phyloP scores from a whole-genome alignment of 257 asterid genomes.

The Solanum sparsipilum region DNA sequence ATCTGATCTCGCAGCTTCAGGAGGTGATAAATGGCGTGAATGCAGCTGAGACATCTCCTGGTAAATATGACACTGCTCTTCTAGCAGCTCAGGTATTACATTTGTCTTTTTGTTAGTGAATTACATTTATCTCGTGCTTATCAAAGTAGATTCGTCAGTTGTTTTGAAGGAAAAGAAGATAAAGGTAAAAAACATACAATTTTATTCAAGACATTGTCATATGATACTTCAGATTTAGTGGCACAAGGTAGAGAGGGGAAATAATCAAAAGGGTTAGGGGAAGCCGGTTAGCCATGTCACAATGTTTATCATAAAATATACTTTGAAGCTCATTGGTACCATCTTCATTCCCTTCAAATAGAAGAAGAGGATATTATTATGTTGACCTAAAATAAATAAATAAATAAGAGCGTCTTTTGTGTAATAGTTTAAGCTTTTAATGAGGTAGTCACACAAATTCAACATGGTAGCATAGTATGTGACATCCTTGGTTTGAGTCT shows the following conservation, averaged over 20 bases:
- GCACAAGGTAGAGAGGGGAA: not conserved
- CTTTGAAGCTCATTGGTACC: not conserved
- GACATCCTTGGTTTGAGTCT: not conserved
- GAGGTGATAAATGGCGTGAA: conserved; percentile 51
- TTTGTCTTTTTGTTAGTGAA: not conserved
- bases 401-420: not conserved
- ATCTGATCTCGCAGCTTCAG: conserved; percentile 62
- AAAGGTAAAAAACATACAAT: not conserved
- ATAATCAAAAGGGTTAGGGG: not conserved
- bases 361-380: not conserved
- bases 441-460: not conserved
- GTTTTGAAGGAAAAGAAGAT: not conserved
- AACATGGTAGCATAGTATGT: not conserved
- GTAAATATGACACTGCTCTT: conserved; percentile 64
- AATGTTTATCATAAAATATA: not conserved
- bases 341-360: not conserved
- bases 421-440: not conserved
- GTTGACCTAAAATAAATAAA: not conserved
- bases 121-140: not conserved
- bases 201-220: not conserved
- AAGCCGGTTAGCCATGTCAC: not conserved
- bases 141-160: not conserved
- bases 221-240: not conserved
- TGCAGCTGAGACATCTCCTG: conserved; percentile 73
- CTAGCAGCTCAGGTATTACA: conserved; percentile 61